phyloP scores from a whole-genome alignment of 2,329 filamentous ascomycete genomes.

The Coniochaeta sp. region DNA sequence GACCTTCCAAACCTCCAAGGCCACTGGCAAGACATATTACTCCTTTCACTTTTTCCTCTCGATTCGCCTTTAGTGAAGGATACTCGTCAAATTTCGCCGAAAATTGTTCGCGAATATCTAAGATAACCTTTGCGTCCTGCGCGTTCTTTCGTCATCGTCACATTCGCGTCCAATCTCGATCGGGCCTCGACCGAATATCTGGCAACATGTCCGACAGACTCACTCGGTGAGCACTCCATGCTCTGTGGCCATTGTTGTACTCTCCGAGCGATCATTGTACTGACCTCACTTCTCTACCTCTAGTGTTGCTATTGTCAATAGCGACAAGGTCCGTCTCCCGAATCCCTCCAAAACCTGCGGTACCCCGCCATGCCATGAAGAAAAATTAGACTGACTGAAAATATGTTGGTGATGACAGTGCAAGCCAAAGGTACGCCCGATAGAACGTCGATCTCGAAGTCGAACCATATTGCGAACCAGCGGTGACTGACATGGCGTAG shows the following conservation, averaged over 20 bases:
- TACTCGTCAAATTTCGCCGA: not conserved
- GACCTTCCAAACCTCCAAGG: not conserved
- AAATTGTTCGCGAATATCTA: not conserved
- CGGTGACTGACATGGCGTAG: conserved; percentile 31
- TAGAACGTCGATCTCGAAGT: not conserved
- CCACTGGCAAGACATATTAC: not conserved
- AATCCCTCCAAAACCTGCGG: conserved; percentile 20
- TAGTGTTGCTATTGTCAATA: conserved; percentile 98
- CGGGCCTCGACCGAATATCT: not conserved
- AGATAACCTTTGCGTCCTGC: not conserved
- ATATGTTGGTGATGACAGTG: conserved; percentile 49
- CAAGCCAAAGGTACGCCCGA: conserved; percentile 68
- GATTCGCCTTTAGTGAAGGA: not conserved
- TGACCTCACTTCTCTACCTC: conserved; percentile 15
- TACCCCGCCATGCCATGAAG: conserved; percentile 25
- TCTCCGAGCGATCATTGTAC: conserved; percentile 8
- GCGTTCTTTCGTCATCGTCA: not conserved
- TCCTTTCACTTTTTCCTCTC: not conserved
- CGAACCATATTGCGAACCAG: not conserved
- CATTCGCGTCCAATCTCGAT: not conserved
- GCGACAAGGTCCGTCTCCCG: conserved; percentile 70
- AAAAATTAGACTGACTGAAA: conserved; percentile 20
- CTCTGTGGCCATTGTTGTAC: not conserved
- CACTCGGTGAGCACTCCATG: conserved; percentile 66
- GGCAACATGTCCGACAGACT: conserved; percentile 79